These are phyloP conservation scores for Lophiostoma macrostomum DNA, from an alignment of 495 filamentous ascomycete genomes.

Conservation along the genomic window DNA sequence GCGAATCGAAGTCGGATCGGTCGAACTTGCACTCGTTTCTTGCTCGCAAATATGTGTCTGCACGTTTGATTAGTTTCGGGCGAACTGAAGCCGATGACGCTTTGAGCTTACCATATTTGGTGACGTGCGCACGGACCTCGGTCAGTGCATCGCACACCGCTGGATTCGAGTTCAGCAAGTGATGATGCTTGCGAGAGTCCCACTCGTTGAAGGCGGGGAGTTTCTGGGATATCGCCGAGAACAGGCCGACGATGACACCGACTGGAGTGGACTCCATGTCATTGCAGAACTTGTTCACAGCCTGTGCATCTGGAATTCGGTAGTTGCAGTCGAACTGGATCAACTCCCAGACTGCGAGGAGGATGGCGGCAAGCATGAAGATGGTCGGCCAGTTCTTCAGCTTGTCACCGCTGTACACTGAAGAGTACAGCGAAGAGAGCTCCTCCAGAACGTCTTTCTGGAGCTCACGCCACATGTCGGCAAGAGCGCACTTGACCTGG, in stretches of 20 bases:
- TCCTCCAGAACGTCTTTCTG: slow-evolving; percentile 93
- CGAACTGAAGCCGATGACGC: slow-evolving; percentile 13
- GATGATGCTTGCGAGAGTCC: slow-evolving; percentile 84
- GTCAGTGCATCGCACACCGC: slow-evolving; percentile 92
- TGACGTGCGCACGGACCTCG: slow-evolving; percentile 82
- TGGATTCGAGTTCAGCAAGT: slow-evolving; percentile 78
- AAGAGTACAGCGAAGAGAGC: slow-evolving; percentile 82
- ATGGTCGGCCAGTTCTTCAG: slow-evolving; percentile 97
- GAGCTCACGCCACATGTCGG: slow-evolving; percentile 92
- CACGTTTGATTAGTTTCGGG: slow-evolving; percentile 16
- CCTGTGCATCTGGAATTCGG: slow-evolving; percentile 74
- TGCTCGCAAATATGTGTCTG: slow-evolving; percentile 59
- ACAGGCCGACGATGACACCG: slow-evolving; percentile 88
- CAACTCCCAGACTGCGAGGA: slow-evolving; percentile 91
- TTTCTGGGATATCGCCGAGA: slow-evolving; percentile 94
- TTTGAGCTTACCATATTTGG: slow-evolving; percentile 73
- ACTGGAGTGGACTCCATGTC: slow-evolving; percentile 95
- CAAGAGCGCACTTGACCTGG: slow-evolving; percentile 92
- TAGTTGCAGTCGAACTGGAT: slow-evolving; percentile 98
- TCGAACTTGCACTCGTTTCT: slow-evolving; percentile 71
- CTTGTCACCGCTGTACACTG: slow-evolving; percentile 89
- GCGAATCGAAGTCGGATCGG: slow-evolving; percentile 82
- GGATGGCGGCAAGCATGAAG: slow-evolving; percentile 87
- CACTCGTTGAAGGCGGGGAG: slow-evolving; percentile 84
- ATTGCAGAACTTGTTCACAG: slow-evolving; percentile 84